These are phyloP conservation scores for Pseudomicrostroma phylloplanum DNA, from an alignment of 1,284 basidiomycete genomes.

Conservation along the genomic window DNA sequence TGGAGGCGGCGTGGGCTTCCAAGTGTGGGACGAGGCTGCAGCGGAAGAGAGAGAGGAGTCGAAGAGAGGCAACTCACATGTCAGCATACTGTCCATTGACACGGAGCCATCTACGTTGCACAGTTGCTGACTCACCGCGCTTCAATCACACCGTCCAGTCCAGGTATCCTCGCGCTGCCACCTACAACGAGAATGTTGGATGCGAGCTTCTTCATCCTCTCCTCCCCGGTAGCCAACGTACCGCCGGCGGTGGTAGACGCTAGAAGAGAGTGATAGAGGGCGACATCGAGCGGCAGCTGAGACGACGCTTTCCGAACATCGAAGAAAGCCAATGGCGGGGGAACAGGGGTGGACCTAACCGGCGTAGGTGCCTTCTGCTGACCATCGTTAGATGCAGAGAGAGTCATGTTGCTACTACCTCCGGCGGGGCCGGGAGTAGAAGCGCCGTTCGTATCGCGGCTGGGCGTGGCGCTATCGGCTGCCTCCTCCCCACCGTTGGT, in stretches of 20 bases:
- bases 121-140: not conserved
- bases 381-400: conserved; percentile 1
- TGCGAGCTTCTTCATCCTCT: not conserved
- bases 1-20: no score
- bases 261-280: not conserved
- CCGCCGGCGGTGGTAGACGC: not conserved
- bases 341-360: not conserved
- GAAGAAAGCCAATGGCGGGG: not conserved
- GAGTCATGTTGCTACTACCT: not conserved
- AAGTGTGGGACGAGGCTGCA: no score
- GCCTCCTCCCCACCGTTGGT: not conserved
- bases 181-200: not conserved
- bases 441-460: not conserved
- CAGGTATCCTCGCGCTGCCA: not conserved
- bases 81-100: no score
- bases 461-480: conserved; percentile 6
- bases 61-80: no score
- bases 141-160: not conserved
- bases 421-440: not conserved
- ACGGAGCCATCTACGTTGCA: no score
- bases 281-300: conserved; percentile 5
- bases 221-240: conserved; percentile 1
- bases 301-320: not conserved
- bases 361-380: conserved; percentile 12
- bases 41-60: no score